Base-by-base conservation (phyloP, 805 yeast genomes). In the Vanderwaltozyma polyspora region DNA sequence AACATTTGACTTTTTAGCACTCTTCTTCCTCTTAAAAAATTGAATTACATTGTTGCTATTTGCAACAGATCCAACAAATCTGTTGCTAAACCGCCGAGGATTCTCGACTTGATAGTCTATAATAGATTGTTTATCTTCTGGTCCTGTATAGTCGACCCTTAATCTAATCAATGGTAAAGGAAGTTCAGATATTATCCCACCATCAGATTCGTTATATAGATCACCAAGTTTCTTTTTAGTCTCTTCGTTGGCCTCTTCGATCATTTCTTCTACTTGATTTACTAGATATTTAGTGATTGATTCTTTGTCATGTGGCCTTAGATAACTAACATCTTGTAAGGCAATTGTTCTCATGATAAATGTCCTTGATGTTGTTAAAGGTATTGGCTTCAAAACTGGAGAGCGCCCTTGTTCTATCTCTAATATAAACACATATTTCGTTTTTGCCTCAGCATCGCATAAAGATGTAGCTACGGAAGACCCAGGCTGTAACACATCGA, bases 391-490 rank as follows among this genome's bases (percentile, higher is more conserved):
- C 42, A 91, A 62, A 18, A 67, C 66, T 9, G 86, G 67, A 6
- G 79, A 69, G 43, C 79, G 78, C 1, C 69, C 56, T 45, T 72
- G 74, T 29, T 73, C 64, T 14, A 89, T 63, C 30, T 72, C 74
- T 40, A 91, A 44, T 2, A 91, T 63, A 36, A 80, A 87, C 0
- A 77, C 87, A 51, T 75, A 69, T 52, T 91, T 91, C 23, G 68
- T 72, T 12, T 73, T 66, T 0, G 84, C 71, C 52, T 91, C 98
- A 9, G 89, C 93, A 34, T 81, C 91, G 39, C 82, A 72, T 17
- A 91, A 63, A 3, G 94, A 78, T 0, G 98, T 91, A 0, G 94
- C 96, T 13, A 91, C 81, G 0, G 95, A 81, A 1, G 95, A 83
- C 1, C 98, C 98, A 0, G 95, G 91, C 52, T 86, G 95, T 25